phyloP scores from a whole-genome alignment of 495 filamentous ascomycete genomes.

The Penicillium pancosmium region DNA sequence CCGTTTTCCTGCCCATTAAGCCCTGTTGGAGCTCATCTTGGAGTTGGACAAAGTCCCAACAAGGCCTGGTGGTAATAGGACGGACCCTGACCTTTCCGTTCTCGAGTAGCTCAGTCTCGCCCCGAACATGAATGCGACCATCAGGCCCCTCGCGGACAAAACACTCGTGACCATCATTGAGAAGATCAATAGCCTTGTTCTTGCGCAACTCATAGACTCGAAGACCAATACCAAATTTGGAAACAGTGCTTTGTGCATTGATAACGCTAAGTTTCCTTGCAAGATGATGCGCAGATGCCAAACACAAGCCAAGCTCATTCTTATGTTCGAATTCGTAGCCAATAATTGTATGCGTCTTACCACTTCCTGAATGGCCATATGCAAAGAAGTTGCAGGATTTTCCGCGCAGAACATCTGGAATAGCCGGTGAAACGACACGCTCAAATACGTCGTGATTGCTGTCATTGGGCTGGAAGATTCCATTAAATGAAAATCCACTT shows the following conservation, averaged over 20 bases:
- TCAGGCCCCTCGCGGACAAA: slow-evolving; percentile 22
- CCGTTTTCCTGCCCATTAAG: slow-evolving; percentile 19
- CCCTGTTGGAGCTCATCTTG: slow-evolving; percentile 18
- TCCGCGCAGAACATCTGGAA: too few species aligned
- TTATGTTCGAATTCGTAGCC: slow-evolving; percentile 27
- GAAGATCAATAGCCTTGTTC: slow-evolving; percentile 29
- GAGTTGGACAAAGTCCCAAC: slow-evolving; percentile 23
- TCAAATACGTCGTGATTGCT: too few species aligned
- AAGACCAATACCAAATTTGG: slow-evolving; percentile 22
- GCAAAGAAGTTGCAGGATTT: slow-evolving; percentile 27
- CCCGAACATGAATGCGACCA: slow-evolving; percentile 18
- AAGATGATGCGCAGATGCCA: slow-evolving; percentile 24
- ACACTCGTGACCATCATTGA: slow-evolving; percentile 24
- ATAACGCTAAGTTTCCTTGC: background rate
- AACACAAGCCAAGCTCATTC: slow-evolving; percentile 20
- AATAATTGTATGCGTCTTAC: slow-evolving; percentile 19
- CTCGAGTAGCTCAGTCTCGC: slow-evolving; percentile 28
- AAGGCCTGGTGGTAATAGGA: slow-evolving; percentile 23
- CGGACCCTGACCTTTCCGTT: slow-evolving; percentile 29
- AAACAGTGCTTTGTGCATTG: too few species aligned
- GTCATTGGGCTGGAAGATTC: too few species aligned
- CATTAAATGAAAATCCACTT: too few species aligned
- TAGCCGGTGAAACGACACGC: too few species aligned
- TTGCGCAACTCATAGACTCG: slow-evolving; percentile 30
- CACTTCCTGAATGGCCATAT: slow-evolving; percentile 34